phyloP scores from a whole-genome alignment of 1,284 basidiomycete species.

The Moesziomyces aphidis region DNA sequence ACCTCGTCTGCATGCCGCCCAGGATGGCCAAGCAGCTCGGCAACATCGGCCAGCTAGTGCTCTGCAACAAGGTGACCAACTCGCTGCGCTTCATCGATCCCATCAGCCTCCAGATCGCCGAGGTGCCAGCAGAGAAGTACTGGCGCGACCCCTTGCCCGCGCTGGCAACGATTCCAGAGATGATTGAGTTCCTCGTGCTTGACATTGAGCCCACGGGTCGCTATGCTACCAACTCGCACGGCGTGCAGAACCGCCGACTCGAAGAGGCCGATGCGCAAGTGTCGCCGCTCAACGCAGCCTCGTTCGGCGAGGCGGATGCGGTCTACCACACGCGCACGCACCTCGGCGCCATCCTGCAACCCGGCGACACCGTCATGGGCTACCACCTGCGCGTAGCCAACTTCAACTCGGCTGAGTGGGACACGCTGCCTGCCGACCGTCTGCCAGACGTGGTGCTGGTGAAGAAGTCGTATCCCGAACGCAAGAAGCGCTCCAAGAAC shows the following conservation, averaged over 20 bases:
- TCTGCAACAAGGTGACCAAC: conserved; percentile 92
- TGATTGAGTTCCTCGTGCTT: conserved; percentile 93
- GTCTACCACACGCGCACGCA: conserved; percentile 97
- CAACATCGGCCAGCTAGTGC: conserved; percentile 86
- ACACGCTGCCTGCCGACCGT: conserved; percentile 75
- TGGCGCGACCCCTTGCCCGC: conserved; percentile 90
- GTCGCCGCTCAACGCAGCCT: conserved; percentile 82
- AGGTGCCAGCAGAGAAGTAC: conserved; percentile 84
- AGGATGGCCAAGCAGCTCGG: conserved; percentile 84
- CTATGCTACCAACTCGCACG: conserved; percentile 54
- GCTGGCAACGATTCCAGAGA: conserved; percentile 83
- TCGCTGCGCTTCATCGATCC: conserved; percentile 92
- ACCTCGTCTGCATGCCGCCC: conserved; percentile 88
- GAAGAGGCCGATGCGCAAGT: conserved; percentile 88
- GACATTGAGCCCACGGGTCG: conserved; percentile 80
- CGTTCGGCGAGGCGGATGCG: conserved; percentile 73
- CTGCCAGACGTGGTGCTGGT: conserved; percentile 93
- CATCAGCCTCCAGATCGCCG: conserved; percentile 83
- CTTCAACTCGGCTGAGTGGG: conserved; percentile 90
- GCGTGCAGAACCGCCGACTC: conserved; percentile 45
- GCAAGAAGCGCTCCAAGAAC: conserved; percentile 87
- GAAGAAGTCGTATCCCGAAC: conserved; percentile 94
- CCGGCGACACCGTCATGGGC: conserved; percentile 91
- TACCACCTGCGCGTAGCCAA: conserved; percentile 90
- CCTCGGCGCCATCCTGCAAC: conserved; percentile 92